These are phyloP conservation scores for Fusarium pseudoanthophilum DNA, from an alignment of 2,329 filamentous ascomycete genomes.

Conservation along the genomic window DNA sequence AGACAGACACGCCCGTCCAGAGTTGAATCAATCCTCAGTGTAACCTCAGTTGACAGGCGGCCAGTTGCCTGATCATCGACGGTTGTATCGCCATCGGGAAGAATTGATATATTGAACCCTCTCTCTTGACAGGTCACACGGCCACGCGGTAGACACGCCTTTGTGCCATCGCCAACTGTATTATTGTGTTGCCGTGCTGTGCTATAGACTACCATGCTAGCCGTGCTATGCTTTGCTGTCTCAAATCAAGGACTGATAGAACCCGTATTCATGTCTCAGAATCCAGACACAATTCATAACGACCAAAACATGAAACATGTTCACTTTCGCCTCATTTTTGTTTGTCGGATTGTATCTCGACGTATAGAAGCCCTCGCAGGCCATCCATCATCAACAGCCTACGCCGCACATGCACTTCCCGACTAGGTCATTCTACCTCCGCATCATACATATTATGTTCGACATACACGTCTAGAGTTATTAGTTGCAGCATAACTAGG, in stretches of 20 bases:
- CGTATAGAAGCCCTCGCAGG: slow-evolving; percentile 14
- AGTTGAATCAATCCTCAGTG: neutral
- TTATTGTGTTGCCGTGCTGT: neutral
- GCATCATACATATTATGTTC: slow-evolving; percentile 13
- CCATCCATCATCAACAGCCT: slow-evolving; percentile 18
- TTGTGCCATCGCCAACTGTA: neutral
- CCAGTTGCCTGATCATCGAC: slow-evolving; percentile 19
- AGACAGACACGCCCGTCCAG: neutral
- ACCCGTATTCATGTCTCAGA: neutral
- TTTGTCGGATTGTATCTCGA: neutral
- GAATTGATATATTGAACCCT: neutral
- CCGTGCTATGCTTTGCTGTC: neutral
- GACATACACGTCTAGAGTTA: neutral
- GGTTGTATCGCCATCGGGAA: neutral
- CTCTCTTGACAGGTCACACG: slow-evolving; percentile 19
- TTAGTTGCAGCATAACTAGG: neutral
- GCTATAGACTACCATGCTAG: too few species aligned
- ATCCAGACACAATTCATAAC: neutral
- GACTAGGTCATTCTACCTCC: slow-evolving; percentile 11
- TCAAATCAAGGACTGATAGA: neutral
- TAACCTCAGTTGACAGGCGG: slow-evolving; percentile 21
- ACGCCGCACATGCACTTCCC: slow-evolving; percentile 14
- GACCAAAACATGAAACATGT: slow-evolving; percentile 9
- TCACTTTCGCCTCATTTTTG: slow-evolving; percentile 30
- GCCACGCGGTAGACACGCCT: slow-evolving; percentile 17